A percentile compares a stretch with the other conserved stretches of the same genome.
Conservation (phyloP, 2,329 filamentous ascomycete species). For the Stagonosporopsis tanaceti region DNA sequence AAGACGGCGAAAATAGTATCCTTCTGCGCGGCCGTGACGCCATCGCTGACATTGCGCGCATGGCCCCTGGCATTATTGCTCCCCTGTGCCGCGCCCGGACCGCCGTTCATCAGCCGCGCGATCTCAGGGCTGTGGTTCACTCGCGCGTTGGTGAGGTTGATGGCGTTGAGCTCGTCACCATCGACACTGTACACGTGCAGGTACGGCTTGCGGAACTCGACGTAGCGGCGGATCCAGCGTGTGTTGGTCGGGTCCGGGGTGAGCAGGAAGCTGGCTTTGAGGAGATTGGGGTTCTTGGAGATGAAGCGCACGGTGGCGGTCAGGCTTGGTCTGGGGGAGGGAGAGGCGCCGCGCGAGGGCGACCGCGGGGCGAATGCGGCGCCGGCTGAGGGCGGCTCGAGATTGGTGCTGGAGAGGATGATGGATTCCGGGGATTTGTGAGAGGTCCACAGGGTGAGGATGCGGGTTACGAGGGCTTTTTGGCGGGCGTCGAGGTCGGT, state of each 20-base stretch:
- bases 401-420: conserved; percentile 61
- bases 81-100: neutral
- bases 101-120: conserved; percentile 72
- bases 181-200: conserved; percentile 88
- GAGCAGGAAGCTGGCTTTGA: conserved; percentile 89
- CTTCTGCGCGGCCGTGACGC: conserved; percentile 45
- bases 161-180: conserved; percentile 88
- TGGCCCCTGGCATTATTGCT: neutral
- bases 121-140: conserved; percentile 93
- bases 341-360: conserved; percentile 46
- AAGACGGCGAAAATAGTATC: conserved; percentile 90
- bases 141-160: conserved; percentile 88
- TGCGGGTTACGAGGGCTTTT: conserved; percentile 58
- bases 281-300: conserved; percentile 73
- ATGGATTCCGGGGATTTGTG: conserved; percentile 54
- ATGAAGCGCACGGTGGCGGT: conserved; percentile 79
- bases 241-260: conserved; percentile 82
- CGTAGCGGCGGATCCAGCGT: conserved; percentile 90
- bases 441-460: conserved; percentile 69
- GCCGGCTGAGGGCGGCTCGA: conserved; percentile 73
- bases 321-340: conserved; percentile 64
- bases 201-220: conserved; percentile 90
- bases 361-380: conserved; percentile 51
- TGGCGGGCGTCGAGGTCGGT: conserved; percentile 44
- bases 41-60: conserved; percentile 3